Base-by-base conservation (phyloP, 2,329 filamentous ascomycete genomes). In the Aureobasidium sp. region DNA sequence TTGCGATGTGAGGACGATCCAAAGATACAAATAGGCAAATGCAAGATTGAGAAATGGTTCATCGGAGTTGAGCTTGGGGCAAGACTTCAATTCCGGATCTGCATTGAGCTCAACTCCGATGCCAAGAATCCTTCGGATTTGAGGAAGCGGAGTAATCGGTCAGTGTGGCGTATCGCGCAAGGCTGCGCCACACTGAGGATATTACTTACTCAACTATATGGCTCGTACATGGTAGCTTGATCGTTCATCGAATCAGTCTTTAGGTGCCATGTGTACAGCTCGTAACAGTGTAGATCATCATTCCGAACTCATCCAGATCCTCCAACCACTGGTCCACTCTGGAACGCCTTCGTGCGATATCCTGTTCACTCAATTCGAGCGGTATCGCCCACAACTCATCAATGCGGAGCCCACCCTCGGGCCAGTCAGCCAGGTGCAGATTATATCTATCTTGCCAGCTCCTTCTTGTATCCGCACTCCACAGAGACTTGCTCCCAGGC, bases 271-370 rank as follows among this genome's bases (percentile, higher is more conserved):
- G 39, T 5, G 39, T 41, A 41, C 39, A 41, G n/a, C 39, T 41
- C 1, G 77, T 79, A 0, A 82, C 77, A 0, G 78, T 74, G 64
- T 80, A 83, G 0, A 84, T 55, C 78, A 82, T 80, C 22, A 75
- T 81, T 0, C 82, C 81, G 68, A 78, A 84, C 53, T 82, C 81
- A 66, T 84, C 82, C 0, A 81, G 69, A 17, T 70, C 68, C 57
- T 80, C 76, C 6, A 84, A 61, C 82, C 82, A 84, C 20, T 67
- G 69, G 31, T 81, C 79, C 7, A 41, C 39, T 15, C 39, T 41
- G 7, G 39, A 41, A 20, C 51, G 20, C 11, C 37, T n/a, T 42
- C 66, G 62, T 1, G 71, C 72, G 53, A 74, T 73, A 22, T 69
- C 64, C 0, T 29, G 15, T 37, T 42, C 57, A 11, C 9, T 12